A percentile compares a stretch with the other conserved stretches of the same genome.
phyloP scores from a whole-genome alignment of 495 filamentous ascomycete genomes.

The Hypoxylon perforatum region DNA sequence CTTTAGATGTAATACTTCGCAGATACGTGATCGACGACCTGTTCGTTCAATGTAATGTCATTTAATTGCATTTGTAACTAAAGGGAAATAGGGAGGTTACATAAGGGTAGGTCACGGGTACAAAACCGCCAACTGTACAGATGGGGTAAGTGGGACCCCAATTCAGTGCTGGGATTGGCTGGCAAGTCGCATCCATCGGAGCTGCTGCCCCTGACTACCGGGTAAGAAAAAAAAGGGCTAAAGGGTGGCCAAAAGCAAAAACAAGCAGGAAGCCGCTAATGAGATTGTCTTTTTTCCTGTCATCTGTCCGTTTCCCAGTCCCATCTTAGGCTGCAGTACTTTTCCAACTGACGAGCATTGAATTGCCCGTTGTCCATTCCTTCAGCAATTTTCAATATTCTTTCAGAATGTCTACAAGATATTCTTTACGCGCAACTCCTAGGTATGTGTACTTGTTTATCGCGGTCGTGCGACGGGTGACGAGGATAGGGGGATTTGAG shows the following conservation, averaged over 20 bases:
- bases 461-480: background rate
- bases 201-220: constrained; percentile 40
- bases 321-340: background rate
- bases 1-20: too few species aligned
- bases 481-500: background rate
- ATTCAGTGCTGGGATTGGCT: constrained; percentile 14
- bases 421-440: constrained; percentile 48
- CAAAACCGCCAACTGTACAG: background rate
- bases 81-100: too few species aligned
- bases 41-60: too few species aligned
- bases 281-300: constrained; percentile 1
- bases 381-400: constrained; percentile 15
- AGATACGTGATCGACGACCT: too few species aligned
- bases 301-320: background rate
- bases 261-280: constrained; percentile 10
- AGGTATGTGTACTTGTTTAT: constrained; percentile 36
- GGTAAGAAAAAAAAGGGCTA: constrained; percentile 20
- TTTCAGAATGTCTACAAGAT: constrained; percentile 44
- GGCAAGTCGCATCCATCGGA: background rate
- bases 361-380: constrained; percentile 41
- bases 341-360: constrained; percentile 37
- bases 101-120: background rate
- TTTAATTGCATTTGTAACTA: too few species aligned
- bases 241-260: constrained; percentile 33
- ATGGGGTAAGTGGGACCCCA: constrained; percentile 10